Evolutionary conservation across 23 red algal genomes (phyloP).

Genomic region (Pyropia haitanensis): DNA sequence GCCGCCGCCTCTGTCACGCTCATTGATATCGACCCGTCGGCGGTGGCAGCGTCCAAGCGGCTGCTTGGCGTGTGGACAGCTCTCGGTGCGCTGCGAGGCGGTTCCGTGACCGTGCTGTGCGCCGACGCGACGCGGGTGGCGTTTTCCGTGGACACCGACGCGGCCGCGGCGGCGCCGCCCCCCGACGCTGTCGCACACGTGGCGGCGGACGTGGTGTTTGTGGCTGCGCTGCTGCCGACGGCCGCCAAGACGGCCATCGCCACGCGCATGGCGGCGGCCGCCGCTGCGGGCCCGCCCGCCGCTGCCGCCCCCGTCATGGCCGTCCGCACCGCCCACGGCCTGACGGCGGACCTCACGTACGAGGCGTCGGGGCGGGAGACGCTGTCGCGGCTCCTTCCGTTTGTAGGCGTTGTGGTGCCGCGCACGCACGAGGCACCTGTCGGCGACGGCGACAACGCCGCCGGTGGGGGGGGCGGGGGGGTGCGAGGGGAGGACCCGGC

Average conservation of each 20-base stretch:
- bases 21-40: conserved; percentile 33
- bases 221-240: conserved; percentile 29
- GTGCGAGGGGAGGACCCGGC: conserved; percentile 8
- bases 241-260: conserved; percentile 5
- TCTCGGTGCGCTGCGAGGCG: background rate
- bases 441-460: too few relatives aligned
- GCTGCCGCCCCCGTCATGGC: conserved; percentile 4
- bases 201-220: conserved; percentile 30
- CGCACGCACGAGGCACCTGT: background rate
- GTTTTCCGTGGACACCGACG: background rate
- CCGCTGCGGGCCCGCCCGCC: conserved; percentile 5
- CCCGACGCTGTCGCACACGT: background rate
- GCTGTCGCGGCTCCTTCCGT: conserved; percentile 1
- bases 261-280: background rate
- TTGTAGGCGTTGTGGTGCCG: conserved; percentile 36
- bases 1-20: conserved; percentile 21
- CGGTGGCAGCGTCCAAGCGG: conserved; percentile 13
- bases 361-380: background rate
- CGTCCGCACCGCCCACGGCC: conserved; percentile 35
- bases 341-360: conserved; percentile 55
- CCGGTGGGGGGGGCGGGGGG: conserved; percentile 2
- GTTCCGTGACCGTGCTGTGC: conserved; percentile 3
- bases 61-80: conserved; percentile 28
- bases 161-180: too few relatives aligned
- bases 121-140: conserved; percentile 8